These are phyloP conservation scores for Penstemon eatonii DNA, from an alignment of 257 asterid genomes.

Conservation along the genomic window DNA sequence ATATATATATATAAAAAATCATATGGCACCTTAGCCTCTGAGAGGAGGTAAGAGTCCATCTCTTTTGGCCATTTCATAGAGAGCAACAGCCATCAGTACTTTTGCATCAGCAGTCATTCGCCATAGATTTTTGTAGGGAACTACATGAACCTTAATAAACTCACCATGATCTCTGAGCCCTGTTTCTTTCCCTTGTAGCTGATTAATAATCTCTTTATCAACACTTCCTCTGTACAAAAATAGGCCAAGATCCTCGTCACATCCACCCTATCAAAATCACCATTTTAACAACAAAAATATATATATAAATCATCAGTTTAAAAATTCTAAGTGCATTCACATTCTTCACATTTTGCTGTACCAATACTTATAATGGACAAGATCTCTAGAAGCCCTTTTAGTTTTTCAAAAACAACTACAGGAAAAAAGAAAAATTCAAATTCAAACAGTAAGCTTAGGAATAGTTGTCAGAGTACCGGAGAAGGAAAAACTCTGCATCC, in stretches of 20 bases:
- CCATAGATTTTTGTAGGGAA: constrained; percentile 76
- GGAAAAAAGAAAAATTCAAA: not conserved
- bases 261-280: constrained; percentile 64
- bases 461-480: constrained; percentile 47
- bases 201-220: constrained; percentile 55
- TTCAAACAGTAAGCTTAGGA: not conserved
- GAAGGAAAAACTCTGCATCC: constrained; percentile 76
- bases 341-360: not conserved
- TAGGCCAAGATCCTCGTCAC: constrained; percentile 79
- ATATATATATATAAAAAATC: no score
- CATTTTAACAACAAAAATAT: not conserved
- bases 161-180: constrained; percentile 89
- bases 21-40: constrained; percentile 26
- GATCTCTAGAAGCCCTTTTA: not conserved
- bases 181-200: constrained; percentile 76
- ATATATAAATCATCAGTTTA: not conserved
- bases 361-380: not conserved
- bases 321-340: not conserved
- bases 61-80: constrained; percentile 85
- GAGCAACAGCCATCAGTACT: constrained; percentile 67
- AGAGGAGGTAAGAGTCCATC: constrained; percentile 55
- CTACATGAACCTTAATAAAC: constrained; percentile 72
- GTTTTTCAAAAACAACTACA: not conserved
- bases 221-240: constrained; percentile 71
- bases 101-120: constrained; percentile 87